Conservation (phyloP, 2,329 filamentous ascomycete species). For the Neofusicoccum umdonicola region DNA sequence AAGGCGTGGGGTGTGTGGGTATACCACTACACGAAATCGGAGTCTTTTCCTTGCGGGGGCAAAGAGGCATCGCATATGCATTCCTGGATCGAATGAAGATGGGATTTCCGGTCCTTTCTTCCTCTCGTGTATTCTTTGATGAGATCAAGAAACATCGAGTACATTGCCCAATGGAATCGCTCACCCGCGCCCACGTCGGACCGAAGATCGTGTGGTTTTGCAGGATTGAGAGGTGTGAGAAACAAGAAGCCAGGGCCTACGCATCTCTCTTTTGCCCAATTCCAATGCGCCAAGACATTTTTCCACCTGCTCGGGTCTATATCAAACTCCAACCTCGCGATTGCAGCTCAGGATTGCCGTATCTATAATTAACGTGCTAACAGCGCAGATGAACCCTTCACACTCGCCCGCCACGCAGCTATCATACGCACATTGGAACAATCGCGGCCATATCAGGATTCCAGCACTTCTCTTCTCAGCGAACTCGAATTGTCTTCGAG, state of each 20-base stretch:
- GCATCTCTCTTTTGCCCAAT: neutral
- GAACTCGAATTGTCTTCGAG: too few species aligned
- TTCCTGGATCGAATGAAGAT: conserved; percentile 13
- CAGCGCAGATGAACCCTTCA: too few species aligned
- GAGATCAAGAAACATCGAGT: conserved; percentile 16
- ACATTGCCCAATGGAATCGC: conserved; percentile 17
- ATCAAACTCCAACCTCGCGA: too few species aligned
- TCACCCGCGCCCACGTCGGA: neutral
- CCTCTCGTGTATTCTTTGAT: conserved; percentile 13
- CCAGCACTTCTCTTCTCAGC: too few species aligned
- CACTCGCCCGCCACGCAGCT: too few species aligned
- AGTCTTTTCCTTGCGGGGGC: conserved; percentile 15
- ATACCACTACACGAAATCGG: conserved; percentile 14
- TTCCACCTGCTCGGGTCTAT: too few species aligned
- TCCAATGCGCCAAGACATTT: neutral
- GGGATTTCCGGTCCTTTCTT: neutral
- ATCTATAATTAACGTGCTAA: too few species aligned
- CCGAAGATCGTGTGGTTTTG: neutral
- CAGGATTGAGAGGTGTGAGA: neutral
- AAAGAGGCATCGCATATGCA: conserved; percentile 9
- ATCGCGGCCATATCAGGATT: too few species aligned
- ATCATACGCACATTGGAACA: too few species aligned
- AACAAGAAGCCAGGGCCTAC: neutral
- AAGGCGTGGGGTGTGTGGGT: conserved; percentile 13
- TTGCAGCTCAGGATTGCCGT: too few species aligned